These are phyloP conservation scores for Diospyros lotus DNA, from an alignment of 148 eudicot genomes.

Conservation along the genomic window DNA sequence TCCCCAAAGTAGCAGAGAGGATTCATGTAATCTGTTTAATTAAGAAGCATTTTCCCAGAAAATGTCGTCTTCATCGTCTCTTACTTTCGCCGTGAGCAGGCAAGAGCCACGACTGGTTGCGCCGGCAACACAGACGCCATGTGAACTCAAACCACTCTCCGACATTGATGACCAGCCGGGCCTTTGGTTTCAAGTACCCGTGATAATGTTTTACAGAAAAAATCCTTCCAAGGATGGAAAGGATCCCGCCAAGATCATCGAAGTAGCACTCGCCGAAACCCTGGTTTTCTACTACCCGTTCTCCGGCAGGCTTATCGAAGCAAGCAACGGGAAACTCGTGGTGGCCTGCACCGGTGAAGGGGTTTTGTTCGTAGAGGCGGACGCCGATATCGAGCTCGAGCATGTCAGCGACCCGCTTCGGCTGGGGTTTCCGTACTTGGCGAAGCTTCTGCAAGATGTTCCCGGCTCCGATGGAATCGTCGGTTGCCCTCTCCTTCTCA, in stretches of 20 bases:
- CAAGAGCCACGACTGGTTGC: background rate
- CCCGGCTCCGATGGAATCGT: constrained; percentile 6
- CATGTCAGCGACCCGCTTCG: background rate
- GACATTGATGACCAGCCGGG: constrained; percentile 13
- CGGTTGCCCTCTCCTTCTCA: too few relatives aligned
- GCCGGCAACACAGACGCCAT: background rate
- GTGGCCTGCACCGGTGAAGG: constrained; percentile 16
- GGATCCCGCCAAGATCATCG: constrained; percentile 2
- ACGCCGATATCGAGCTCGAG: constrained; percentile 4
- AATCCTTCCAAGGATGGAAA: background rate
- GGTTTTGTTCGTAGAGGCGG: constrained; percentile 12
- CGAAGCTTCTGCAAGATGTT: constrained; percentile 10
- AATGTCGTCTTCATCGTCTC: background rate
- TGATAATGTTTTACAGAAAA: background rate
- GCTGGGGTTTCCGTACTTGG: background rate
- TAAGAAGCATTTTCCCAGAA: background rate
- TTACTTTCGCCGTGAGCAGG: background rate
- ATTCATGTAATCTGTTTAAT: too few relatives aligned
- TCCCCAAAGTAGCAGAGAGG: too few relatives aligned
- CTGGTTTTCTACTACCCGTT: constrained; percentile 14
- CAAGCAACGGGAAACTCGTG: background rate
- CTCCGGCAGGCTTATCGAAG: constrained; percentile 13
- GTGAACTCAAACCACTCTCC: constrained; percentile 4
- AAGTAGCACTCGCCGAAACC: constrained; percentile 2
- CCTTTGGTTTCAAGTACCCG: constrained; percentile 9